Base-by-base conservation (phyloP, 345 rosid genomes). In the Schrenkiella parvula region DNA sequence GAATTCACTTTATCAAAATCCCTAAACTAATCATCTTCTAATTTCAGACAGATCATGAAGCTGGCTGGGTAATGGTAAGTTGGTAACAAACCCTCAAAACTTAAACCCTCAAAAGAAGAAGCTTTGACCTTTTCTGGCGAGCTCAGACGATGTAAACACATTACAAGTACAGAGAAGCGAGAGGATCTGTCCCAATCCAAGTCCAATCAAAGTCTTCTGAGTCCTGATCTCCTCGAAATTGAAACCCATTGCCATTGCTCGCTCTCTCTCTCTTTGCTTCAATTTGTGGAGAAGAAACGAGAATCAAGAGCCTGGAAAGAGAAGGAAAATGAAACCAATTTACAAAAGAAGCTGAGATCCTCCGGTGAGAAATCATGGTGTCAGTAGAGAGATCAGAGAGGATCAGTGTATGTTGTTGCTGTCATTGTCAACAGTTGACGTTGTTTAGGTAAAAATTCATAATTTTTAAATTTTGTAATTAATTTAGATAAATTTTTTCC, bases 121-220 rank as follows among this genome's bases (percentile, higher is more conserved):
- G 28, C 17, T 63, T 63, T 13, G 4, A 89, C 96, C 91, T 85
- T 76, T 86, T 82, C 82, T 88, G 19, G 87, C 84, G 14, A 90
- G 81, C 48, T 90, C 85, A 60, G 87, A 81, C 0, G 96, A 78
- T 8, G 85, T 55, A 52, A 84, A 88, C 0, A 79, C 84, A 57
- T 76, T 74, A 12, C 81, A 83, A 77, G 93, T 86, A 11, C 67
- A 66, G 18, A 90, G 79, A 72, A 90, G 84, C 0, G 96, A 90
- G 41, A 90, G 79, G 76, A 85, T 84, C 69, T 90, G 96, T 11
- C 96, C 96, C 69, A 90, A 69, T 11, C 80, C 93, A 80, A 88
- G 96, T 64, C 84, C 96, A 50, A 82, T 43, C 68, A 86, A 64
- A 31, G 83, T 90, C 75, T 83, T 88, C 79, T 79, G 84, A 0